Base-by-base conservation (phyloP, 352 stramenopile genomes). In the Phytophthora macrochlamydospora region DNA sequence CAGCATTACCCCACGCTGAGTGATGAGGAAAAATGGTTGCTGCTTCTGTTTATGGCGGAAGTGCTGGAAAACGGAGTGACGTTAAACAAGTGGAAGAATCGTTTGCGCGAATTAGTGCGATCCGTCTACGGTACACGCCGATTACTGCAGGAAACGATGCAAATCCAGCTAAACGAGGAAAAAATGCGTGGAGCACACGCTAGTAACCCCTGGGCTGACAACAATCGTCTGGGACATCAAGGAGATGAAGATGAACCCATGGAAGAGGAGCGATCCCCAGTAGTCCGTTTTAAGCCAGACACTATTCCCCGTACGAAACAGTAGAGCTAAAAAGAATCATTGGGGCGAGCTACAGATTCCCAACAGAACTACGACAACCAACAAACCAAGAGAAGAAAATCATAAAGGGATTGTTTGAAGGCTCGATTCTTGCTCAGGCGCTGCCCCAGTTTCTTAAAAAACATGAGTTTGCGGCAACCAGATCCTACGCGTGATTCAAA, bases 401-500 rank as follows among this genome's bases (percentile, higher is more conserved):
- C 35, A 40, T 40, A 6, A 6, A 40, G 9, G 35, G 35, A 6
- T 40, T 40, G 35, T 11, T 40, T 40, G 35, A 40, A 40, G 35
- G 6, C 35, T 11, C 6, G 6, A 40, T 40, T 11, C 35, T 40
- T 6, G 35, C 6, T 11, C 35, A 40, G 9, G 9, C 35, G 6
- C 35, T 40, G 6, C 35, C 35, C 6, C 35, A 40, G 35, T 40
- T 40, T 11, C 35, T 40, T 11, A 40, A 40, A 40, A 24, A 24
- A 24, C 18, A 24, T 11, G 35, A 40, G 9, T 11, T 11, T 40
- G 35, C 9, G 35, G 9, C 9, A 40, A 40, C 9, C 6, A 40
- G n/a, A 60, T 52, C 12, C 11, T 62, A 7, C 13, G 51, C 37
- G 6, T 28, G 1, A 57, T 65, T 14, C 56, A 56, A 3, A 64